phyloP scores from a whole-genome alignment of 2,329 filamentous ascomycete genomes.

The Berkeleyomyces basicola region DNA sequence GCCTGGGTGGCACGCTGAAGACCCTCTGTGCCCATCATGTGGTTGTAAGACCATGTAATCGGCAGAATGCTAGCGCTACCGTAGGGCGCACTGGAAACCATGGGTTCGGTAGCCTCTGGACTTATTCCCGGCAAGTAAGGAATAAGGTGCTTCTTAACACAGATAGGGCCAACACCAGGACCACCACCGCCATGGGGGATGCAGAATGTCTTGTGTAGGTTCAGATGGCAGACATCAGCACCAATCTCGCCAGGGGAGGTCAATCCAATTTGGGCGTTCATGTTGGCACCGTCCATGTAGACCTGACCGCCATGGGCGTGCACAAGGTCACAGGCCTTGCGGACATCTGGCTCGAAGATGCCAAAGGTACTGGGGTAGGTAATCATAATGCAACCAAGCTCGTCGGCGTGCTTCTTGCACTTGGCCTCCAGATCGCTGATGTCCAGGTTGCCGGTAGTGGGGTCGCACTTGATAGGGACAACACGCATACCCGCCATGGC shows the following conservation, averaged over 20 bases:
- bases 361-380: slow-evolving; percentile 93
- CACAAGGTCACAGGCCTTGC: slow-evolving; percentile 69
- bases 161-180: slow-evolving; percentile 84
- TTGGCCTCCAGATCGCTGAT: slow-evolving; percentile 72
- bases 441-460: slow-evolving; percentile 75
- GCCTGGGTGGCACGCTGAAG: slow-evolving; percentile 82
- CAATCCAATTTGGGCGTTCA: slow-evolving; percentile 94
- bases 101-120: slow-evolving; percentile 26
- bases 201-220: slow-evolving; percentile 97
- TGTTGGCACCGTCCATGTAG: slow-evolving; percentile 97
- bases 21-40: slow-evolving; percentile 74
- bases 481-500: slow-evolving; percentile 94
- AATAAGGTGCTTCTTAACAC: slow-evolving; percentile 66
- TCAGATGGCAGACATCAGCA: slow-evolving; percentile 91
- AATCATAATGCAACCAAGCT: slow-evolving; percentile 87
- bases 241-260: slow-evolving; percentile 92
- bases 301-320: slow-evolving; percentile 82
- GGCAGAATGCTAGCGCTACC: slow-evolving; percentile 84
- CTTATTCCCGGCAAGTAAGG: slow-evolving; percentile 51
- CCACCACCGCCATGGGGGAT: slow-evolving; percentile 93
- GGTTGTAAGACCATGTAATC: slow-evolving; percentile 90
- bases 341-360: slow-evolving; percentile 82
- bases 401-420: slow-evolving; percentile 71
- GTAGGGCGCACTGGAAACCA: slow-evolving; percentile 67
- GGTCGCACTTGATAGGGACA: slow-evolving; percentile 80